phyloP scores from a whole-genome alignment of 2,329 filamentous ascomycete genomes.

The Hawksworthiomyces lignivorus region DNA sequence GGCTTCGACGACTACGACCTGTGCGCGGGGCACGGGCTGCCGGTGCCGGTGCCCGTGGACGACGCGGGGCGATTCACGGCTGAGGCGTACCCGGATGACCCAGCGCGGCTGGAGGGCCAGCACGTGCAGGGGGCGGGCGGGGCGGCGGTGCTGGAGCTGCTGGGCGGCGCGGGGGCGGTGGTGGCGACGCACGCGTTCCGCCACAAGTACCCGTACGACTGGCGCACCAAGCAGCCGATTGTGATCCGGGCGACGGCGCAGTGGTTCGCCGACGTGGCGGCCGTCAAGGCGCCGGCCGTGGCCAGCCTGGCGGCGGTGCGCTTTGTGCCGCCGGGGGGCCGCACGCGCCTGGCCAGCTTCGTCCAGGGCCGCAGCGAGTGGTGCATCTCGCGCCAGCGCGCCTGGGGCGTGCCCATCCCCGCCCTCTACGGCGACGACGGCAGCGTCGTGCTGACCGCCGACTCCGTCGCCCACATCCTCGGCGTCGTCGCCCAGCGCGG shows the following conservation, averaged over 20 bases:
- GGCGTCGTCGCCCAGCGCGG: conserved; percentile 67
- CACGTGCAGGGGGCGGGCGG: conserved; percentile 40
- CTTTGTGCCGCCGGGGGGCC: conserved; percentile 72
- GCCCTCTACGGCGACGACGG: conserved; percentile 73
- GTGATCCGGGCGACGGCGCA: conserved; percentile 89
- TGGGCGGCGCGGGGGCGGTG: conserved; percentile 59
- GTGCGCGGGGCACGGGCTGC: conserved; percentile 62
- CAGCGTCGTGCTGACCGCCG: conserved; percentile 68
- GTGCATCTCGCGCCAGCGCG: conserved; percentile 94
- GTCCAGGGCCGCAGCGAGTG: conserved; percentile 84
- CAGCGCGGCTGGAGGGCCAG: conserved; percentile 58
- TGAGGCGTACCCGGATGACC: conserved; percentile 66
- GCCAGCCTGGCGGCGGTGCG: conserved; percentile 60
- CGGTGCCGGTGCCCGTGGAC: conserved; percentile 75
- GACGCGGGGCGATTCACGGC: conserved; percentile 73
- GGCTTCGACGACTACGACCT: conserved; percentile 93
- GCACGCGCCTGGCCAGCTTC: conserved; percentile 72
- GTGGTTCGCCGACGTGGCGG: conserved; percentile 91
- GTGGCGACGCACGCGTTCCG: conserved; percentile 62
- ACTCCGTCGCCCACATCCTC: conserved; percentile 80
- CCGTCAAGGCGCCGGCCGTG: conserved; percentile 69
- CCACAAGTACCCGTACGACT: conserved; percentile 98
- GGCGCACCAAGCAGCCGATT: conserved; percentile 88
- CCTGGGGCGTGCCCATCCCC: conserved; percentile 95
- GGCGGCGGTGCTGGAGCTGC: conserved; percentile 55